Evolutionary conservation across 2,329 filamentous ascomycete species (phyloP).

Genomic region (Talaromyces amestolkiae): DNA sequence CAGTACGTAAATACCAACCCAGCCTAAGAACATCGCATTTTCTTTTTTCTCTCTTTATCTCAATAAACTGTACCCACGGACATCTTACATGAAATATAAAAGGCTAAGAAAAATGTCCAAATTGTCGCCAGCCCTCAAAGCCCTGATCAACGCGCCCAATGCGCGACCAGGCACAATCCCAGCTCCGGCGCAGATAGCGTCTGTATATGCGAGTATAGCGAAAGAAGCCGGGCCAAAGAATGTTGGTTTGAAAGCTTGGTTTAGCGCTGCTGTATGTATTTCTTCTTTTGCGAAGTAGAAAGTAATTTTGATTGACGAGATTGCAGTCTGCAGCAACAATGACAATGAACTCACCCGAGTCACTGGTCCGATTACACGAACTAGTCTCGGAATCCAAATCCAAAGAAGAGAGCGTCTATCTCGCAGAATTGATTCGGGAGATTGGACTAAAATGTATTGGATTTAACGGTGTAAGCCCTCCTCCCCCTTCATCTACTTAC

Average conservation of each 20-base stretch:
- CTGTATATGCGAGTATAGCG: slow-evolving; percentile 64
- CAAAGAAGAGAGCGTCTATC: slow-evolving; percentile 28
- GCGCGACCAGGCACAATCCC: slow-evolving; percentile 64
- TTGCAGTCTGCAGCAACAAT: slow-evolving; percentile 73
- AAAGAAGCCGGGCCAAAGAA: slow-evolving; percentile 61
- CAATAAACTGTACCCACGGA: not conserved
- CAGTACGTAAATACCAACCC: not conserved
- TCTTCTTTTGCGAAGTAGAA: slow-evolving; percentile 53
- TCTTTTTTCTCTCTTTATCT: not conserved
- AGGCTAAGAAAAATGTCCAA: slow-evolving; percentile 60
- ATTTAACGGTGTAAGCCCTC: slow-evolving; percentile 38
- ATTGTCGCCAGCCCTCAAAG: slow-evolving; percentile 68
- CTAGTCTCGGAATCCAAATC: slow-evolving; percentile 35
- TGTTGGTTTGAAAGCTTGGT: slow-evolving; percentile 38
- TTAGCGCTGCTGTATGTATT: slow-evolving; percentile 65
- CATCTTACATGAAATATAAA: not conserved
- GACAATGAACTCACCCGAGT: slow-evolving; percentile 81
- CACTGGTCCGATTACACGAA: slow-evolving; percentile 62
- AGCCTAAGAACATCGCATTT: not conserved
- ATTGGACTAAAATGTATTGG: slow-evolving; percentile 49
- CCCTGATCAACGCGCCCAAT: slow-evolving; percentile 68
- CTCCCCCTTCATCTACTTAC: too few relatives aligned
- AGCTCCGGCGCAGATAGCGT: slow-evolving; percentile 61
- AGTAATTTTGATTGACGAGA: not conserved
- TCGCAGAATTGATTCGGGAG: slow-evolving; percentile 44